Conservation (phyloP, 1,284 basidiomycete genomes). For the Malassezia cuniculi region DNA sequence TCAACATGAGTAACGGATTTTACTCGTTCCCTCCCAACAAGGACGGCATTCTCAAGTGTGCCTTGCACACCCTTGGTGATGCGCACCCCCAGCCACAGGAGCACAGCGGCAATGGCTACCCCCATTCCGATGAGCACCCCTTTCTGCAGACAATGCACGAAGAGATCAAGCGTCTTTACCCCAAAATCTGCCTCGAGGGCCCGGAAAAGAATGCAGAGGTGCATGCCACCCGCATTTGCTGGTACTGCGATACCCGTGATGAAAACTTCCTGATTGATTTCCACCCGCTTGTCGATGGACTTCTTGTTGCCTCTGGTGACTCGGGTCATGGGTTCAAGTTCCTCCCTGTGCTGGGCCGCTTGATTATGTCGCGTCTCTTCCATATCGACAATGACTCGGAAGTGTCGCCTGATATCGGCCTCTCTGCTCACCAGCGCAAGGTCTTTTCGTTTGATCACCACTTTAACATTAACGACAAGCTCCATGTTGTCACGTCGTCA, state of each 20-base stretch:
- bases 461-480: conserved; percentile 2
- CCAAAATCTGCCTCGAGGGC: conserved; percentile 51
- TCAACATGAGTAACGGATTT: conserved; percentile 53
- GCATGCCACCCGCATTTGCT: conserved; percentile 62
- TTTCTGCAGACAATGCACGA: conserved; percentile 52
- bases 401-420: conserved; percentile 2
- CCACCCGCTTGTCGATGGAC: conserved; percentile 45
- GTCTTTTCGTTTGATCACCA: conserved; percentile 25
- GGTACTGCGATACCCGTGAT: conserved; percentile 52
- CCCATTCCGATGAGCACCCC: conserved; percentile 25
- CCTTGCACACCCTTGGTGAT: conserved; percentile 52
- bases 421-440: conserved; percentile 11
- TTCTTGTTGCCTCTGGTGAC: conserved; percentile 48
- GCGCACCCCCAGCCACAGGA: conserved; percentile 47
- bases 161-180: conserved; percentile 55
- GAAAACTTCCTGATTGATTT: conserved; percentile 49
- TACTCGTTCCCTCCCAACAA: conserved; percentile 55
- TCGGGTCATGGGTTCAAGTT: conserved; percentile 54
- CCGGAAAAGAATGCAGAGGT: conserved; percentile 44
- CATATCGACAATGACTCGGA: conserved; percentile 4
- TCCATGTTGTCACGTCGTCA: too few relatives aligned
- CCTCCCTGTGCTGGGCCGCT: conserved; percentile 63
- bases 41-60: conserved; percentile 60
- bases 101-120: conserved; percentile 13
- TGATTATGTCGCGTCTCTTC: conserved; percentile 58